These are phyloP conservation scores for Geotrichum macrosporum DNA, from an alignment of 1,139 yeast species.

Conservation along the genomic window DNA sequence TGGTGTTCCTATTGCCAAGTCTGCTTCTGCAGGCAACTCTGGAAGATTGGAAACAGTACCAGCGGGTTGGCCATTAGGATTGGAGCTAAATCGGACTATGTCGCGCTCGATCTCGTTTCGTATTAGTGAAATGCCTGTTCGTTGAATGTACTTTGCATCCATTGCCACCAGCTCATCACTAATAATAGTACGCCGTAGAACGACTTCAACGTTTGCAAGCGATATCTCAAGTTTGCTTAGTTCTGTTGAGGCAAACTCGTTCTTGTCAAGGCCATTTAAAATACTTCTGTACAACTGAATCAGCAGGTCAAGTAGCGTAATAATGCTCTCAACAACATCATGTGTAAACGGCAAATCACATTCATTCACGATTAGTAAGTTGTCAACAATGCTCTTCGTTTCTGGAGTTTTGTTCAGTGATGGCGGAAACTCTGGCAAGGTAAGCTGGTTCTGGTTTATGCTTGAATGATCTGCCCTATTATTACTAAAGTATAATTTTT, in stretches of 20 bases:
- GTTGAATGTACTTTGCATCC: constrained; percentile 10
- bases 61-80: too few species aligned
- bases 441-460: constrained; percentile 14
- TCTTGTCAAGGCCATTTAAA: constrained; percentile 9
- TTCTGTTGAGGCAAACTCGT: too few species aligned
- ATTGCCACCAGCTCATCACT: constrained; percentile 10
- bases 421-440: constrained; percentile 2
- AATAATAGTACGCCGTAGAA: constrained; percentile 9
- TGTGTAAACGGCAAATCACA: constrained; percentile 16
- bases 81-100: constrained; percentile 10
- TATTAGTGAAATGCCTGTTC: constrained; percentile 6
- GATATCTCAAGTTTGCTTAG: constrained; percentile 6
- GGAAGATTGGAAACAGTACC: too few species aligned
- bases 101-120: constrained; percentile 14
- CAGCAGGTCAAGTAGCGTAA: constrained; percentile 15
- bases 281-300: constrained; percentile 14
- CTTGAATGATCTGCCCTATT: constrained; percentile 11
- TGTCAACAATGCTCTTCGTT: constrained; percentile 3
- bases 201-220: constrained; percentile 13
- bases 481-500: constrained; percentile 8
- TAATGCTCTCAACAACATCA: constrained; percentile 14
- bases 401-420: constrained; percentile 5
- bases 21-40: too few species aligned
- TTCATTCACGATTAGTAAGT: constrained; percentile 10
- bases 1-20: too few species aligned